These are phyloP conservation scores for Penicillium longicatenatum DNA, from an alignment of 495 filamentous ascomycete species.

Conservation along the genomic window DNA sequence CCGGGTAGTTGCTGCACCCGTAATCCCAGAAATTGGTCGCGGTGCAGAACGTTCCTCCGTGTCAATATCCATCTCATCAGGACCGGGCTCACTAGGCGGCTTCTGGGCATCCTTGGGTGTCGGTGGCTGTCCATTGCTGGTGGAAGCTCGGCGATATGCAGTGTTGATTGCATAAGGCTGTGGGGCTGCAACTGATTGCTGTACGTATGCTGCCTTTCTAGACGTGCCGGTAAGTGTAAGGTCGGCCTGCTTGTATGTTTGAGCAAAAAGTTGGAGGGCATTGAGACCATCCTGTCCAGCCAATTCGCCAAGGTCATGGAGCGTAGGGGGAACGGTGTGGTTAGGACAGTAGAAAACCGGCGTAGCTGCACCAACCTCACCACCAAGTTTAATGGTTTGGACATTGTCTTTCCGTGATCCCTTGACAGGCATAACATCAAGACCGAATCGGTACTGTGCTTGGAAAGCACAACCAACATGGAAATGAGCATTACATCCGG, in stretches of 20 bases:
- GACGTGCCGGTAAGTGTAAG: conserved; percentile 85
- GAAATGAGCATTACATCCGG: conserved; percentile 74
- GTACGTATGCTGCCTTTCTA: conserved; percentile 75
- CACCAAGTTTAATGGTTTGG: conserved; percentile 71
- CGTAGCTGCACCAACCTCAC: conserved; percentile 73
- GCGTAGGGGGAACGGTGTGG: conserved; percentile 66
- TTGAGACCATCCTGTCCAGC: conserved; percentile 60
- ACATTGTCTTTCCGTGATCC: conserved; percentile 76
- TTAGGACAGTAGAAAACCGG: conserved; percentile 90
- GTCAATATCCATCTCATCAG: conserved; percentile 43
- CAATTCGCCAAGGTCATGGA: conserved; percentile 77
- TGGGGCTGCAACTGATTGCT: conserved; percentile 47
- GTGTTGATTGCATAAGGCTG: conserved; percentile 26
- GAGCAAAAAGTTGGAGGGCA: conserved; percentile 81
- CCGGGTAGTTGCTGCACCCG: conserved; percentile 25
- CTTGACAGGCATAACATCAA: conserved; percentile 90
- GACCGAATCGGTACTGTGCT: conserved; percentile 78
- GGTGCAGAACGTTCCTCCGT: conserved; percentile 30
- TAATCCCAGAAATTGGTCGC: conserved; percentile 4
- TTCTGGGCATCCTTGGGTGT: conserved; percentile 35
- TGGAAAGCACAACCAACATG: conserved; percentile 90
- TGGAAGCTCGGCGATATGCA: conserved; percentile 43
- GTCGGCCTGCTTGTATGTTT: conserved; percentile 93
- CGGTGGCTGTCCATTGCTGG: conserved; percentile 29
- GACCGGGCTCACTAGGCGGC: conserved; percentile 28